Evolutionary conservation across 257 asterid genomes (phyloP).

Genomic region (Plectranthus barbatus): DNA sequence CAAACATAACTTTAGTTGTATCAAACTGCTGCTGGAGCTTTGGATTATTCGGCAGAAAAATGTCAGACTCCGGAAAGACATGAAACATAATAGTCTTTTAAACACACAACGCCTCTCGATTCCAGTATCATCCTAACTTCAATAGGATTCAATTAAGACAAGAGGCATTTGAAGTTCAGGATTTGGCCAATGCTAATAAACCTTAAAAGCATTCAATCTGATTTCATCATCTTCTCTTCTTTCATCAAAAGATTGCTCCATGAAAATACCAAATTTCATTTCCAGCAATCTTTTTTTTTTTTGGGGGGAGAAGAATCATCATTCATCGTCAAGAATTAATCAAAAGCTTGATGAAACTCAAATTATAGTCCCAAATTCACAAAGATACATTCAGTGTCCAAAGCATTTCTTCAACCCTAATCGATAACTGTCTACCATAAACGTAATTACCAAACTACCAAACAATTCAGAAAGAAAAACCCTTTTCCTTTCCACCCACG

Average conservation of each 20-base stretch:
- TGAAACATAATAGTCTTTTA: background rate
- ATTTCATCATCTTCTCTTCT: background rate
- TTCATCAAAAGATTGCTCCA: background rate
- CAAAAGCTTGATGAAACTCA: background rate
- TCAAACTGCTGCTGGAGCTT: background rate
- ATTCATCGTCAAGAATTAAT: background rate
- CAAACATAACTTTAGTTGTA: background rate
- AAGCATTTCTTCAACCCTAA: background rate
- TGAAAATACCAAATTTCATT: background rate
- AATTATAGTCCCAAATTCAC: background rate
- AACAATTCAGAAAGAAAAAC: background rate
- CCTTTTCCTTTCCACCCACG: background rate
- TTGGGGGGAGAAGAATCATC: too few species aligned
- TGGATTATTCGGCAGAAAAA: background rate
- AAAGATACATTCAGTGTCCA: background rate
- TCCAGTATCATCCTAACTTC: background rate
- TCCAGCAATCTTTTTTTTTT: too few species aligned
- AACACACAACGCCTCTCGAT: background rate
- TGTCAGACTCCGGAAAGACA: background rate
- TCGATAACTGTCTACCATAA: background rate
- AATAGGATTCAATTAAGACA: background rate
- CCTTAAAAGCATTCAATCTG: too few species aligned
- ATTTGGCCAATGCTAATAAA: background rate
- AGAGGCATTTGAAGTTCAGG: background rate
- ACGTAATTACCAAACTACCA: background rate